A percentile compares a stretch with the other conserved stretches of the same genome.
phyloP scores from a whole-genome alignment of 2,329 filamentous ascomycete genomes.

The Verticillium klebahnii region DNA sequence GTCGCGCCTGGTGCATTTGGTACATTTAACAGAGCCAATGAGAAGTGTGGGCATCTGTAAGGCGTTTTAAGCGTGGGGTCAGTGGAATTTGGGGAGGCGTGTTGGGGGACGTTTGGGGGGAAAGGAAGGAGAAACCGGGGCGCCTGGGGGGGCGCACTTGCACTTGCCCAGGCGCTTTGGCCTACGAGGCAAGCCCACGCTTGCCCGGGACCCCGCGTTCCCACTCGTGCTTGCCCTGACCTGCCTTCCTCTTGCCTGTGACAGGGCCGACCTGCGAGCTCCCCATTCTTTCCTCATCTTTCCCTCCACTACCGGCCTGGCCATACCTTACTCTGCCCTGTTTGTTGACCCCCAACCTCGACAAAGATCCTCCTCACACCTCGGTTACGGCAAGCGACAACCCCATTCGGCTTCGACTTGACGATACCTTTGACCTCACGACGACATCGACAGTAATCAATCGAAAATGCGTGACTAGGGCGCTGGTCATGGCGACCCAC shows the following conservation, averaged over 20 bases:
- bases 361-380: not conserved
- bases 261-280: not conserved
- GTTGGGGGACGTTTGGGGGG: not conserved
- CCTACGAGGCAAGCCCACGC: not conserved
- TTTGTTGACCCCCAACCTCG: not conserved
- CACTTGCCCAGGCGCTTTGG: not conserved
- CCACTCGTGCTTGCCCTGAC: not conserved
- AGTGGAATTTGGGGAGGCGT: not conserved
- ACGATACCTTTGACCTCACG: too few species aligned
- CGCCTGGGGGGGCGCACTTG: not conserved
- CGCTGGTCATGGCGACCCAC: conserved; percentile 2
- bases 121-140: not conserved
- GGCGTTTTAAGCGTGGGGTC: not conserved
- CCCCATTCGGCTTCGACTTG: not conserved
- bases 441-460: not conserved
- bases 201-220: not conserved
- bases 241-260: not conserved
- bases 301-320: not conserved
- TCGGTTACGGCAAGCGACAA: not conserved
- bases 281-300: not conserved
- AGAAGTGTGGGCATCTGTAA: not conserved
- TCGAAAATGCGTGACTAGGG: not conserved
- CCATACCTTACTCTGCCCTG: not conserved
- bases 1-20: not conserved
- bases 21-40: not conserved